Evolutionary conservation across 2,329 filamentous ascomycete genomes (phyloP), one percentile per base, ranked within the genome.

Genomic region (Chaetomiaceae sp.): DNA sequence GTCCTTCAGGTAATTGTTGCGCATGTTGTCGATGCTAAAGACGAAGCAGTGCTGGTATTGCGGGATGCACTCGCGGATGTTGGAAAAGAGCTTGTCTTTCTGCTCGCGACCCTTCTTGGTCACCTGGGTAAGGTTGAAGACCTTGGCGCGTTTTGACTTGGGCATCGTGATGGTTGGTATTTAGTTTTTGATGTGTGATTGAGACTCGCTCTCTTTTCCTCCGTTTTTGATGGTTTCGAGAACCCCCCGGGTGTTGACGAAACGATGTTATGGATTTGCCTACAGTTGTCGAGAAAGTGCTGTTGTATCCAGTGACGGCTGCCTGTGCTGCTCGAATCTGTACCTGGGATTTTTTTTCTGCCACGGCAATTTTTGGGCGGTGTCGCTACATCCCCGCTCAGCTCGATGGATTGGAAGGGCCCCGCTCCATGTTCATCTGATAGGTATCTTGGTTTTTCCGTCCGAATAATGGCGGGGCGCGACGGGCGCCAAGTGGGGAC

Each of bases 1-100:
- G 65, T 90, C 84, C 76, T 96, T 96, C 66, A 97, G 76, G 72
- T 96, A 91, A 64, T 86, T 95, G 76, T 99, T 99, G 70, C 94
- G 90, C 90, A 96, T 96, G 77, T 97, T 96, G 69, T 95, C 89
- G 63, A 99, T 86, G 66, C 82, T 81, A 71, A 99, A 95, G 68
- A 96, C 89, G 74, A 95, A 95, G 75, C 92, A 87, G 78, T 92
- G 84, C 72, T 90, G 82, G 78, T 92, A 96, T 66, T 89, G 77
- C 67, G 90, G 86, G 56, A 95, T 79, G 66, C 85, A 85, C 69
- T 91, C 86, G 71, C 90, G 90, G 60, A 99, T 87, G 71, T 89
- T 90, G 72, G 86, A 78, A 75, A 92, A 96, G 58, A 97, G 86
- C 67, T 86, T 85, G 67, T 91, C 82, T 71, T 91, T 91, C 72